A percentile compares a stretch with the other conserved stretches of the same genome.
These are phyloP conservation scores for Selenicereus undatus DNA, from an alignment of 148 eudicot genomes.

Conservation along the genomic window DNA sequence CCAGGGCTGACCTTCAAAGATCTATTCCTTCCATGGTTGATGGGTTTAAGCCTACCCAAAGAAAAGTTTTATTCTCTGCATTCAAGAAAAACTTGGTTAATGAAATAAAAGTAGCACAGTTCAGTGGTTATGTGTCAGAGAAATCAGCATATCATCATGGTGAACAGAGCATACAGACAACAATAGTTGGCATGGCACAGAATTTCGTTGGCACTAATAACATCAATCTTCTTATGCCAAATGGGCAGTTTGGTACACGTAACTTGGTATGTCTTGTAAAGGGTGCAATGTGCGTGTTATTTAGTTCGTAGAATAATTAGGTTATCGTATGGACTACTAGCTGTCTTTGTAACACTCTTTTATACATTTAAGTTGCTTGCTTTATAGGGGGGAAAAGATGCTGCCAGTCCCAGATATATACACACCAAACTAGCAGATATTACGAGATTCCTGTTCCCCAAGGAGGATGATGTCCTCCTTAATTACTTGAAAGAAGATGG, in stretches of 20 bases:
- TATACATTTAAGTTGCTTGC: neutral
- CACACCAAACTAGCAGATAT: conserved; percentile 57
- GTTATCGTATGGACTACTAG: neutral
- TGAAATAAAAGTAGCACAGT: conserved; percentile 78
- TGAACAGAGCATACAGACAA: conserved; percentile 73
- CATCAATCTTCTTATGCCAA: conserved; percentile 71
- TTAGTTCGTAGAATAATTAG: neutral
- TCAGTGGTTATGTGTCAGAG: conserved; percentile 87
- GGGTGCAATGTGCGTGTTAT: too few species aligned
- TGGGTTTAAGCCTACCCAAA: conserved; percentile 98
- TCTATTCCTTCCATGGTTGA: conserved; percentile 94
- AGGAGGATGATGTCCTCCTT: conserved; percentile 77
- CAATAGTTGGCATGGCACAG: conserved; percentile 96
- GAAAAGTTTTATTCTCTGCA: conserved; percentile 83
- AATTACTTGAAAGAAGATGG: conserved; percentile 86
- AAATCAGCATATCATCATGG: conserved; percentile 96
- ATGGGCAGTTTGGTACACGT: conserved; percentile 90
- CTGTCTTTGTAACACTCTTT: neutral
- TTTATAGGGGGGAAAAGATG: conserved; percentile 94
- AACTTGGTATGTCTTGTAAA: conserved; percentile 37
- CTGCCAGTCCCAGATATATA: conserved; percentile 85
- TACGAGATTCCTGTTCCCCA: conserved; percentile 65
- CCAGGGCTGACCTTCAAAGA: conserved; percentile 88
- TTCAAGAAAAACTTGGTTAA: conserved; percentile 67
- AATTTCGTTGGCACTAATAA: conserved; percentile 88